Conservation (phyloP, 2,329 filamentous ascomycete genomes). For the Colletotrichum phormii region DNA sequence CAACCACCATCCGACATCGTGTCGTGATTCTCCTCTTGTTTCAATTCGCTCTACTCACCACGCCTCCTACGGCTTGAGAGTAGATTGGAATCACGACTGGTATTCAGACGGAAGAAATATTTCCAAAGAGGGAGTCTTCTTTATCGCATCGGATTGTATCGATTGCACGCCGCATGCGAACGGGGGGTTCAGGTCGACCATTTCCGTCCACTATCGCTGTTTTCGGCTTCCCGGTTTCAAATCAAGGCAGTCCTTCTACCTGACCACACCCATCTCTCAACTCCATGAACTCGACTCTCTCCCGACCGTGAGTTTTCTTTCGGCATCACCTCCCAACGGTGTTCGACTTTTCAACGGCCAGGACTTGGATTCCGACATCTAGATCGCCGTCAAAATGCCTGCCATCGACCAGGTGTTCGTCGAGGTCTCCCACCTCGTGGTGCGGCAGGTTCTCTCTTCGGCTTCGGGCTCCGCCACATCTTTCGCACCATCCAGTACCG, state of each 20-base stretch:
- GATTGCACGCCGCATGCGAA: conserved; percentile 31
- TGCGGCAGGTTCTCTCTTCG: conserved; percentile 39
- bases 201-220: conserved; percentile 30
- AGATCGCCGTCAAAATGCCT: conserved; percentile 45
- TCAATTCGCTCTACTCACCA: conserved; percentile 24
- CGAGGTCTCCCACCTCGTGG: conserved; percentile 51
- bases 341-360: conserved; percentile 10
- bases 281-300: conserved; percentile 25
- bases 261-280: conserved; percentile 4
- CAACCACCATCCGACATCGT: conserved; percentile 29
- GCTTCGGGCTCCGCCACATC: conserved; percentile 33
- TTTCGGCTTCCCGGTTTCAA: conserved; percentile 31
- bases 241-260: not conserved
- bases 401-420: conserved; percentile 50
- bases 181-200: conserved; percentile 20
- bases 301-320: conserved; percentile 23
- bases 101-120: not conserved
- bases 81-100: conserved; percentile 15
- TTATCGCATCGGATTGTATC: conserved; percentile 2
- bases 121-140: not conserved
- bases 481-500: conserved; percentile 37
- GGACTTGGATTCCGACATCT: not conserved
- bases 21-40: conserved; percentile 29
- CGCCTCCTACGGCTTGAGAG: conserved; percentile 9
- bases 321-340: conserved; percentile 28